phyloP scores from a whole-genome alignment of 345 rosid species.

The Brassica rapa region DNA sequence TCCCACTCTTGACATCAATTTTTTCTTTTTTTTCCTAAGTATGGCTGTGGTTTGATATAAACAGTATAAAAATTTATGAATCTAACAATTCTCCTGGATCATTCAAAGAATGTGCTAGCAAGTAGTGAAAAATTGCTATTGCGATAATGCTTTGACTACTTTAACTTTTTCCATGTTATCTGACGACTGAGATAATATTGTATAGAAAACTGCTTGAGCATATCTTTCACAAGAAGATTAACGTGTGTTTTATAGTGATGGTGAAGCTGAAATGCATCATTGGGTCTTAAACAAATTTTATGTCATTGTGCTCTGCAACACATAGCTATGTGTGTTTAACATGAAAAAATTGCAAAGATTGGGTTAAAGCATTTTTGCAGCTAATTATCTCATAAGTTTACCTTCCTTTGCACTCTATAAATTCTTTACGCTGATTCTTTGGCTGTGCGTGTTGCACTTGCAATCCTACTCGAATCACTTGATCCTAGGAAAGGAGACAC shows the following conservation, averaged over 20 bases:
- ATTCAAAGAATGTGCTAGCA: too few species aligned
- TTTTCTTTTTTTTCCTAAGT: background rate
- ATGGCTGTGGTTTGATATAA: background rate
- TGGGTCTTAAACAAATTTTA: too few species aligned
- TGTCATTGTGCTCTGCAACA: too few species aligned
- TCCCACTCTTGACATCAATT: slow-evolving; percentile 82
- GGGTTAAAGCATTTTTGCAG: background rate
- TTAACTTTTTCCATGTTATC: too few species aligned
- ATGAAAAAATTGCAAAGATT: background rate
- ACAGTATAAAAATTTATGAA: background rate
- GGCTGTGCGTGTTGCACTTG: background rate
- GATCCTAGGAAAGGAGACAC: background rate
- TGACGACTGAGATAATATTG: too few species aligned
- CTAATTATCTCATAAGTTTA: background rate
- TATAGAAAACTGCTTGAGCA: too few species aligned
- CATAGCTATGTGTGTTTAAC: background rate
- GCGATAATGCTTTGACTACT: too few species aligned
- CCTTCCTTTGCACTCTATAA: background rate
- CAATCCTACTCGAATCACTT: background rate
- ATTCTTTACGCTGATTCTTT: background rate
- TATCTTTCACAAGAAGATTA: too few species aligned
- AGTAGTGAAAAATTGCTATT: too few species aligned
- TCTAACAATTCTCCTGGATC: background rate
- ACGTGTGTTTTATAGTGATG: too few species aligned
- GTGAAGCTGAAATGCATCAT: too few species aligned